A percentile compares a stretch with the other conserved stretches of the same genome.
Evolutionary conservation across 805 yeast genomes (phyloP).

Genomic region (Metschnikowia baotianmanensis): DNA sequence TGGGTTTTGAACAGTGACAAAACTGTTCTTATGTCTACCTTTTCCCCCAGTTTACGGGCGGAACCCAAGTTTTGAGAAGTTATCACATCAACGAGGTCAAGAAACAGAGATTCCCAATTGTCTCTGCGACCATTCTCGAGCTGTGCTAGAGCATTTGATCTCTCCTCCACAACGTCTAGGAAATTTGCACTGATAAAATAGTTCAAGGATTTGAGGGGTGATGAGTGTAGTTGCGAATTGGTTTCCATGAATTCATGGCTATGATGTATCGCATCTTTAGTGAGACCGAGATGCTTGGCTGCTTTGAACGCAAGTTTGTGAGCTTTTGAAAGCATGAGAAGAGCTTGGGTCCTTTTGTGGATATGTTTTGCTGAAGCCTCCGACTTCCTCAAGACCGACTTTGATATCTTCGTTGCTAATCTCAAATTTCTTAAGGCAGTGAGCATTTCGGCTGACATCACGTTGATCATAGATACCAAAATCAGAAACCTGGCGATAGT

Average conservation of each 20-base stretch:
- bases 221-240: conserved; percentile 25
- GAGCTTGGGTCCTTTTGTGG: conserved; percentile 36
- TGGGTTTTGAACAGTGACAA: not conserved
- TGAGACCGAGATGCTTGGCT: conserved; percentile 49
- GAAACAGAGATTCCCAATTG: conserved; percentile 6
- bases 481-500: conserved; percentile 37
- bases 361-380: conserved; percentile 19
- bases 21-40: too few species aligned
- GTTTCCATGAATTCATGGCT: conserved; percentile 47
- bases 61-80: conserved; percentile 1
- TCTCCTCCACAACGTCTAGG: conserved; percentile 17
- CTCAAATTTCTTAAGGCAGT: conserved; percentile 42
- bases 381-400: conserved; percentile 50
- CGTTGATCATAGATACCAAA: conserved; percentile 26
- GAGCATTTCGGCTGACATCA: conserved; percentile 18
- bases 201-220: conserved; percentile 19
- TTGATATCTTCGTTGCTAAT: conserved; percentile 49
- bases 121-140: not conserved
- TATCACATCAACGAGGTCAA: not conserved
- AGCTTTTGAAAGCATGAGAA: conserved; percentile 32
- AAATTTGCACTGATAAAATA: conserved; percentile 14
- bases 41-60: not conserved
- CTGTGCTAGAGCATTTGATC: conserved; percentile 3
- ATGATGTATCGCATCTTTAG: conserved; percentile 58
- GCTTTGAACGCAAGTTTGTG: conserved; percentile 40